Percentiles rank a stretch among this genome's conserved stretches.
These are phyloP conservation scores for Citrullus colocynthis DNA, from an alignment of 306 rosid species.

Conservation along the genomic window DNA sequence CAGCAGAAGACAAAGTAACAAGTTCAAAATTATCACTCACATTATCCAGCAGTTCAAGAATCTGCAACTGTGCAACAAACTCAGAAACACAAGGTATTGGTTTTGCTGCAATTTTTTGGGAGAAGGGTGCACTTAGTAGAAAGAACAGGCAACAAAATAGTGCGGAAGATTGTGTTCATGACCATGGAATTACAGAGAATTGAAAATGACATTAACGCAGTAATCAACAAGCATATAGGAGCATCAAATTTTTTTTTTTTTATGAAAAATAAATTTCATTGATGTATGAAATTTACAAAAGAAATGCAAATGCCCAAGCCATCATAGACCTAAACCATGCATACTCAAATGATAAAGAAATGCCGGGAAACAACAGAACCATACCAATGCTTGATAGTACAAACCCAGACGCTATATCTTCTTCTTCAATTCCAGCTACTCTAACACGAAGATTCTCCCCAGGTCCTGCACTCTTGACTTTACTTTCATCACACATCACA, in stretches of 20 bases:
- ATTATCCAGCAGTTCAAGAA: conserved; percentile 89
- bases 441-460: conserved; percentile 92
- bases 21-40: conserved; percentile 18
- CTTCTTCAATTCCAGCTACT: conserved; percentile 78
- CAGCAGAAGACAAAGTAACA: not conserved
- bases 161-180: not conserved
- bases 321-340: not conserved
- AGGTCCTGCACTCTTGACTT: conserved; percentile 81
- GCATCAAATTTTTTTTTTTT: not conserved
- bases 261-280: no score
- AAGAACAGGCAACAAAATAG: not conserved
- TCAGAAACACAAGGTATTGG: conserved; percentile 65
- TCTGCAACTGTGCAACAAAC: conserved; percentile 74
- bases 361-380: not conserved
- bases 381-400: conserved; percentile 76
- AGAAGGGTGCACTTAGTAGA: not conserved
- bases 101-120: conserved; percentile 36
- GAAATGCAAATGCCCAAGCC: no score
- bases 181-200: not conserved
- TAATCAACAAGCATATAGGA: not conserved
- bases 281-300: not conserved
- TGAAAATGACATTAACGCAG: not conserved
- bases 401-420: conserved; percentile 67
- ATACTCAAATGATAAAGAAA: not conserved
- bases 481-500: conserved; percentile 52